Evolutionary conservation across 169 alveolate species (phyloP).

Genomic region (Perkinsus marinus): DNA sequence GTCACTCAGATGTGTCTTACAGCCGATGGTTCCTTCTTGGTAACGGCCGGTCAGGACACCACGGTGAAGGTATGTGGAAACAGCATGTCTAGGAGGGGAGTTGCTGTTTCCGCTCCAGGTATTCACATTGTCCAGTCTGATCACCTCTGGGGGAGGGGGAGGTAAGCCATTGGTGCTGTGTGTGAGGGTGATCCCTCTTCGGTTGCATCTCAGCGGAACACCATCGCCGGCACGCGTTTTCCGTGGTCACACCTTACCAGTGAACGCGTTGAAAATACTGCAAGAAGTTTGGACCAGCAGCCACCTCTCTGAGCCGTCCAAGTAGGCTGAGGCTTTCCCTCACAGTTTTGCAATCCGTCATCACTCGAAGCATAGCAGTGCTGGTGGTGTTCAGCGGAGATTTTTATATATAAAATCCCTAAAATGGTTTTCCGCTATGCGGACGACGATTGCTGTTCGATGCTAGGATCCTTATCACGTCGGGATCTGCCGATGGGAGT

Average conservation of each 20-base stretch:
- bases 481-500: background rate
- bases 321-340: background rate
- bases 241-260: background rate
- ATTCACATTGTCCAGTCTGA: background rate
- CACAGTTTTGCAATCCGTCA: too few relatives aligned
- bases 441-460: too few relatives aligned
- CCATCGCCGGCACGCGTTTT: background rate
- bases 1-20: background rate
- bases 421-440: too few relatives aligned
- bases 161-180: background rate
- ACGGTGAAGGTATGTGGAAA: background rate
- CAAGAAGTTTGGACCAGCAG: background rate
- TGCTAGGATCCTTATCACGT: background rate
- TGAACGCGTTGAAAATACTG: background rate
- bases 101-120: background rate
- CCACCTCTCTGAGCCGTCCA: background rate
- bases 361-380: too few relatives aligned
- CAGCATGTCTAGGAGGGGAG: too few relatives aligned
- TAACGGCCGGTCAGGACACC: background rate
- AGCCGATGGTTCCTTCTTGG: background rate
- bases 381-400: too few relatives aligned
- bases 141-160: background rate
- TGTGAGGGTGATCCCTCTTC: background rate
- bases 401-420: too few relatives aligned
- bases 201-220: background rate